Evolutionary conservation across 371 early-diverging fungal genomes (phyloP), one percentile per base, ranked within the genome.

Genomic region (Circinella umbellata): DNA sequence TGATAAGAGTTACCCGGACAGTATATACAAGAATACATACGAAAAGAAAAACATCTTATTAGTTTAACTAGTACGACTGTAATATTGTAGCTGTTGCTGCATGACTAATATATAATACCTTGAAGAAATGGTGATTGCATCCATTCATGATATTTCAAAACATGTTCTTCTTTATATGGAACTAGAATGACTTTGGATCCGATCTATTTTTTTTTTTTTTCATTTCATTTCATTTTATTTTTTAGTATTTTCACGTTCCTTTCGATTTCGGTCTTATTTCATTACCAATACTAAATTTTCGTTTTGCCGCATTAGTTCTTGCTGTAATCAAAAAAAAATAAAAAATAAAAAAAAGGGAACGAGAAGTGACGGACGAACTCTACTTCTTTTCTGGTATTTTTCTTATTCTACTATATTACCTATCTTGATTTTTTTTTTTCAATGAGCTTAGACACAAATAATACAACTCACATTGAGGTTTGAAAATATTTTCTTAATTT

Each of bases 131-230:
- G 93, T 6, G 91, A 91, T 73, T 95, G 87, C 97, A 97, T 97
- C 98, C 98, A 97, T 62, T 90, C 90, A 79, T 97, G 95, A 76
- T 97, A 97, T 65, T 74, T 85, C 6, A 84, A 84, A 1, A 97
- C 97, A 86, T 97, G 98, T 59, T 91, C 91, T 36, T 79, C 77
- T 61, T 85, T 86, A 78, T 97, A 97, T 1, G 98, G 98, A 11
- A 95, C 95, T 4, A 97, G 85, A 14, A 92, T 77, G 14, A 88
- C 89, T 65, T 80, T 86, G 17, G 83, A 66, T 8, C 91, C 92
- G 35, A 89, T 80, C 94, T 93, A 47, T 18, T 54, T 51, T 66
- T 93, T 34, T 66, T 93, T 34, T 11, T 66, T 54, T 13, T 13
- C 38, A 34, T 10, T 53, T 17, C 34, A 4, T 34, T 37, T 55